Base-by-base conservation (phyloP, 352 stramenopile genomes). In the Phytopythium cucurbitacearum region DNA sequence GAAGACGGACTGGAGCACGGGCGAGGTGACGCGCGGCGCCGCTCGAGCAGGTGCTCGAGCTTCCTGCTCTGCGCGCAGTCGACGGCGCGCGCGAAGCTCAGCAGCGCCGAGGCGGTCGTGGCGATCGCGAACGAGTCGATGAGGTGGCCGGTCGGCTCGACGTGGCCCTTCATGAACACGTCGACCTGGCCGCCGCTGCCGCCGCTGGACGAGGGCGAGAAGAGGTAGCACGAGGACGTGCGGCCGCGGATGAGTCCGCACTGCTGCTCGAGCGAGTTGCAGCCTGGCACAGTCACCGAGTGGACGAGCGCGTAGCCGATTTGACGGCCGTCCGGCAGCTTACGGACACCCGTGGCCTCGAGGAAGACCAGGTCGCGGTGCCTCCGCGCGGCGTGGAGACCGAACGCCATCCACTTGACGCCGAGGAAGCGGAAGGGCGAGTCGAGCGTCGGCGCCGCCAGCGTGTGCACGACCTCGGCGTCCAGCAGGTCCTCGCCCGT, bases 351-450 rank as follows among this genome's bases (percentile, higher is more conserved):
- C 8, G 64, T 67, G 8, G 58, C 36, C 34, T 74, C 62, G 9
- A 77, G 35, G 41, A 72, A 84, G 6, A 87, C 67, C 32, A 76
- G 68, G 62, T 87, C 76, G 34, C 74, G 62, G 4, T 37, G 48
- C 7, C 48, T 35, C 35, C 36, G 44, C 48, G 44, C 38, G 36
- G 48, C 37, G 34, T 57, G 59, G 40, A 73, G 49, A n/a, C 64
- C 53, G 3, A 59, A 11, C 7, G 73, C 44, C 15, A 67, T 50
- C 75, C 71, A 87, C 56, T 78, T 72, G 50, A 89, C 54, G 5
- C 69, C 65, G 11, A 68, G 46, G 42, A 80, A 82, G n/a, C 65
- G 59, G 47, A 83, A 81, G 28, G 78, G 78, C 7, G 76, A 62
- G 12, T 65, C 59, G 2, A 54, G 39, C 1, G 58, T 84, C 4